These are phyloP conservation scores for Peronospora destructor DNA, from an alignment of 352 stramenopile species.

Conservation along the genomic window DNA sequence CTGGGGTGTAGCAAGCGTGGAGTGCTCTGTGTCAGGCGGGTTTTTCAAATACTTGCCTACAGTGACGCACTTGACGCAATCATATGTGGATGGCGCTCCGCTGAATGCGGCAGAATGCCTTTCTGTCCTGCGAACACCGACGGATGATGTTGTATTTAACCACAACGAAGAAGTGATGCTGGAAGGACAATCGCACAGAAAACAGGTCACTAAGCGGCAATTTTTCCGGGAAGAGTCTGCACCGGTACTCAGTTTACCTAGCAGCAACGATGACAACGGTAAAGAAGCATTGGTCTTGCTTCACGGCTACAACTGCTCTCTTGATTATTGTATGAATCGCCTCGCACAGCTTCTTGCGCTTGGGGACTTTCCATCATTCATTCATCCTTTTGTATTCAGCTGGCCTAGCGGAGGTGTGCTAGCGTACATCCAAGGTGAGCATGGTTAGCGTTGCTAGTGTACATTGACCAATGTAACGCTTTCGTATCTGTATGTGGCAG, in stretches of 20 bases:
- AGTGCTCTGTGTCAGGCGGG: slow-evolving; percentile 65
- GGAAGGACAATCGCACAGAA: slow-evolving; percentile 1
- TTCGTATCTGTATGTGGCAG: slow-evolving; percentile 12
- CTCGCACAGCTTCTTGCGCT: slow-evolving; percentile 54
- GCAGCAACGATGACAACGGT: slow-evolving; percentile 12
- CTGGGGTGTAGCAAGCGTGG: slow-evolving; percentile 77
- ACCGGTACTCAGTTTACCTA: slow-evolving; percentile 23
- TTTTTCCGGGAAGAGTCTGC: slow-evolving; percentile 31
- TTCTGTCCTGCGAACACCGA: slow-evolving; percentile 35
- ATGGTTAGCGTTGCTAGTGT: not conserved
- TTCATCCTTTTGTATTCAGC: slow-evolving; percentile 72
- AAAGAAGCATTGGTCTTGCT: slow-evolving; percentile 62
- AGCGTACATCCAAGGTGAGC: slow-evolving; percentile 49
- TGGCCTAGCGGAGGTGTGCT: slow-evolving; percentile 58
- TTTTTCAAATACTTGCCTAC: slow-evolving; percentile 67
- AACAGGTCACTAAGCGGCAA: slow-evolving; percentile 21
- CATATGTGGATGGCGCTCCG: slow-evolving; percentile 27
- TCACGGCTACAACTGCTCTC: slow-evolving; percentile 64
- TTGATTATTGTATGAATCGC: slow-evolving; percentile 58
- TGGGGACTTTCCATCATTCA: slow-evolving; percentile 53
- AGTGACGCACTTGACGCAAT: slow-evolving; percentile 47
- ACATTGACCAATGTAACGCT: not conserved
- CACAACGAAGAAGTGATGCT: slow-evolving; percentile 20
- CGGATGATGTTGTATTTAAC: slow-evolving; percentile 48
- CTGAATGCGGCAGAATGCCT: slow-evolving; percentile 37